Conservation (phyloP, 495 filamentous ascomycete species). For the Aspergillus sclerotioniger region DNA sequence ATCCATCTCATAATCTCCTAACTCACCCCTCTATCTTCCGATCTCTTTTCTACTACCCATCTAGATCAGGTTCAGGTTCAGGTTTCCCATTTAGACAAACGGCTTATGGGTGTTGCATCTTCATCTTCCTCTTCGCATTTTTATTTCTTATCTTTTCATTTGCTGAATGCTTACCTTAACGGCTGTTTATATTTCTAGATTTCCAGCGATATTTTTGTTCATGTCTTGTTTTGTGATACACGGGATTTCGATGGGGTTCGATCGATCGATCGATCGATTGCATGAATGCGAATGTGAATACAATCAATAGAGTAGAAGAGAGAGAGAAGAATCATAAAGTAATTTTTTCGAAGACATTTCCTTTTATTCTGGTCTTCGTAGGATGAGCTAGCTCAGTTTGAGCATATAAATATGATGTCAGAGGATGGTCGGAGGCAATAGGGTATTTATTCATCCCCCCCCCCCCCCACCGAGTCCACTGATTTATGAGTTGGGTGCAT, state of each 20-base stretch:
- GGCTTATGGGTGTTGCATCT: not conserved
- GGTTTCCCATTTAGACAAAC: not conserved
- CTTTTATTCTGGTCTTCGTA: not conserved
- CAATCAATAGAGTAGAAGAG: constrained; percentile 12
- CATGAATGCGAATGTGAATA: not conserved
- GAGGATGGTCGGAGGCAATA: no score
- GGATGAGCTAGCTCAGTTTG: no score
- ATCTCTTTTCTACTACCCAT: constrained; percentile 2
- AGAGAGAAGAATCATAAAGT: constrained; percentile 13
- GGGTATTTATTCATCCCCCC: no score
- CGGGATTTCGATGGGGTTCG: not conserved
- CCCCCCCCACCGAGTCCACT: no score
- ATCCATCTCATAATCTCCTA: constrained; percentile 12
- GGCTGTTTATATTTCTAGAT: not conserved
- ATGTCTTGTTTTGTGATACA: not conserved
- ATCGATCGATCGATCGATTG: constrained; percentile 12
- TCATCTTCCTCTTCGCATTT: not conserved
- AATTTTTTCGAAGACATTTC: constrained; percentile 9
- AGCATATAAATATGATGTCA: no score
- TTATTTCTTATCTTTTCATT: constrained; percentile 12
- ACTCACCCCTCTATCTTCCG: constrained; percentile 9
- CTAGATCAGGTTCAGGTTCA: constrained; percentile 15
- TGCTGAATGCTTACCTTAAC: not conserved
- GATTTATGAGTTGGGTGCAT: not conserved
- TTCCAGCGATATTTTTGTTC: constrained; percentile 6